These are phyloP conservation scores for Ophiostoma novo-ulmi DNA, from an alignment of 2,329 filamentous ascomycete species.

Conservation along the genomic window DNA sequence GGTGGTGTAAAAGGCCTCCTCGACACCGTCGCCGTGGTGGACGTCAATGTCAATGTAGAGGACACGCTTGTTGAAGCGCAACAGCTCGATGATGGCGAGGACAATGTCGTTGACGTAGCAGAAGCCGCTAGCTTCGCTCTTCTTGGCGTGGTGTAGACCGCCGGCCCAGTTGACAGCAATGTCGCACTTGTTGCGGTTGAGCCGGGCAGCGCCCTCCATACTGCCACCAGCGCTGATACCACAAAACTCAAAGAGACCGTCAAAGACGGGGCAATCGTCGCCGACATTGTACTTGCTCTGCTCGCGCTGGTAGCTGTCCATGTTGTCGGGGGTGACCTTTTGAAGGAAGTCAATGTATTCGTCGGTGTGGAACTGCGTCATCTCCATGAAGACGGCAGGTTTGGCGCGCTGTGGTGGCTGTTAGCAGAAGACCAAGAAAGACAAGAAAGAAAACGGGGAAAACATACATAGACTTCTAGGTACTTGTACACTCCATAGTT, in stretches of 20 bases:
- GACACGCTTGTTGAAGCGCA: conserved; percentile 88
- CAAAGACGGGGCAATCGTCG: conserved; percentile 95
- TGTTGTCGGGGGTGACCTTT: conserved; percentile 97
- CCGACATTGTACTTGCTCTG: conserved; percentile 92
- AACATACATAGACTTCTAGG: conserved; percentile 87
- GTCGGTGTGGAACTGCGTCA: conserved; percentile 88
- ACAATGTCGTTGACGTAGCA: conserved; percentile 99
- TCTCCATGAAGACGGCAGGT: conserved; percentile 80
- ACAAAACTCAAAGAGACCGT: conserved; percentile 95
- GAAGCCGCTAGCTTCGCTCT: conserved; percentile 92
- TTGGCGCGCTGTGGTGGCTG: conserved; percentile 61
- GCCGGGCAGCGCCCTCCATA: conserved; percentile 84
- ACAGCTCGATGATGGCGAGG: conserved; percentile 84
- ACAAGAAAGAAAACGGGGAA: neutral
- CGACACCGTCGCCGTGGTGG: conserved; percentile 79
- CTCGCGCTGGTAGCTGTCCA: conserved; percentile 87
- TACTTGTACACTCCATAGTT: conserved; percentile 94
- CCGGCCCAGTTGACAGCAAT: conserved; percentile 99
- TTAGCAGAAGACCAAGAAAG: conserved; percentile 16
- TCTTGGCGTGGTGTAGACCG: conserved; percentile 94
- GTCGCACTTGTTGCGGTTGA: conserved; percentile 87
- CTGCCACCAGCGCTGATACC: conserved; percentile 90
- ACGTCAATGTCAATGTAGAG: conserved; percentile 93
- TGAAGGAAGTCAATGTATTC: conserved; percentile 94
- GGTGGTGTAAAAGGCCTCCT: conserved; percentile 79